These are phyloP conservation scores for Penicillium griseofulvum DNA, from an alignment of 2,329 filamentous ascomycete species.

Conservation along the genomic window DNA sequence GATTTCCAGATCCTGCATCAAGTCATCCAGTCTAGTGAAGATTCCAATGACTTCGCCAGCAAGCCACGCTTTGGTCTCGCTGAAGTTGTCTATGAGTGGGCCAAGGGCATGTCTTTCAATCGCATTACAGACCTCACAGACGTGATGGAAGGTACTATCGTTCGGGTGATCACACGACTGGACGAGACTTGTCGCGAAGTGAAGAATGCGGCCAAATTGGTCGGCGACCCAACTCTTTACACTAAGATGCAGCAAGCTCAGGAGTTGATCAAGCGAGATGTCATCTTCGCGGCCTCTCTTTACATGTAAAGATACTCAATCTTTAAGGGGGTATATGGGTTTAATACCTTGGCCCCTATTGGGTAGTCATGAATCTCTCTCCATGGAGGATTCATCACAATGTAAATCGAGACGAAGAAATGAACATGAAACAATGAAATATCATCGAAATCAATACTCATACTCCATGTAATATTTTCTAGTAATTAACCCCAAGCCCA, in stretches of 20 bases:
- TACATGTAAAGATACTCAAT: slow-evolving; percentile 64
- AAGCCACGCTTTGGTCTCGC: slow-evolving; percentile 87
- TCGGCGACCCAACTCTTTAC: slow-evolving; percentile 89
- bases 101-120: slow-evolving; percentile 95
- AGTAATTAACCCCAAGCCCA: neutral
- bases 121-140: slow-evolving; percentile 95
- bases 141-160: slow-evolving; percentile 95
- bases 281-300: slow-evolving; percentile 82
- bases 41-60: slow-evolving; percentile 87
- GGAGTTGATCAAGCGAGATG: slow-evolving; percentile 96
- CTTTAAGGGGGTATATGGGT: neutral
- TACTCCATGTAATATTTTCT: neutral
- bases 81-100: slow-evolving; percentile 99
- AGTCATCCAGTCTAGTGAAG: slow-evolving; percentile 85
- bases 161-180: slow-evolving; percentile 85
- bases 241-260: slow-evolving; percentile 96
- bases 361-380: neutral
- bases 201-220: slow-evolving; percentile 92
- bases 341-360: neutral
- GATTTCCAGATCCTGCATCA: slow-evolving; percentile 84
- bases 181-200: slow-evolving; percentile 97
- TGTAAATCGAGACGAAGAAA: slow-evolving; percentile 1
- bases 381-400: neutral
- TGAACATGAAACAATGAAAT: neutral
- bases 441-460: neutral